Percentiles rank a stretch among this genome's conserved stretches.
Evolutionary conservation across 1,284 basidiomycete genomes (phyloP).

Genomic region (Afroboletus lepidellus): DNA sequence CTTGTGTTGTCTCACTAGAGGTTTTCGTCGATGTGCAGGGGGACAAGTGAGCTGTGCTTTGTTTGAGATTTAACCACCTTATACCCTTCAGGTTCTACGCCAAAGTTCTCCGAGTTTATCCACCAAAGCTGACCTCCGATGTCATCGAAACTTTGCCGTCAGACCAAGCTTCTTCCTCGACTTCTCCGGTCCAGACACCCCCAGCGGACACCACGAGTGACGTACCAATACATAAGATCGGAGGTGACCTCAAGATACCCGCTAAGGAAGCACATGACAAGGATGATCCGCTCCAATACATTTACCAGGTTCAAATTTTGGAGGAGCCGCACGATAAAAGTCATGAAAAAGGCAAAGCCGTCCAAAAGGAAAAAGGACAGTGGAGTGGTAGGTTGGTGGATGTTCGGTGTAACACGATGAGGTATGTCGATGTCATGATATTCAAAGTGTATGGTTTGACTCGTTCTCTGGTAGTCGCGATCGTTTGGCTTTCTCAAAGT

Average conservation of each 20-base stretch:
- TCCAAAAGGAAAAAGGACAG: constrained; percentile 52
- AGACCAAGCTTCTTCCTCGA: constrained; percentile 34
- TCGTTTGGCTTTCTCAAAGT: constrained; percentile 92
- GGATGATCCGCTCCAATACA: constrained; percentile 84
- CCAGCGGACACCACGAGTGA: constrained; percentile 37
- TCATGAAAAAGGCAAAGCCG: constrained; percentile 56
- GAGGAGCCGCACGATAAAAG: constrained; percentile 73
- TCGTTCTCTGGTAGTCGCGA: constrained; percentile 65
- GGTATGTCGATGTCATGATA: constrained; percentile 46
- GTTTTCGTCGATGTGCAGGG: constrained; percentile 82
- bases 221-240: constrained; percentile 62
- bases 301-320: constrained; percentile 85
- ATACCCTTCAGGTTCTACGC: constrained; percentile 67
- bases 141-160: constrained; percentile 39
- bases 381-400: constrained; percentile 74
- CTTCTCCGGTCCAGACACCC: constrained; percentile 31
- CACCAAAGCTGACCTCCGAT: constrained; percentile 56
- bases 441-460: constrained; percentile 7
- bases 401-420: constrained; percentile 76
- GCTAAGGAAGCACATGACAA: constrained; percentile 66
- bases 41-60: constrained; percentile 58
- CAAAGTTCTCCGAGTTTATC: constrained; percentile 70
- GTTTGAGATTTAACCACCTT: constrained; percentile 23
- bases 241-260: constrained; percentile 76
- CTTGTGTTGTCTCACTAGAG: constrained; percentile 45